Base-by-base conservation (phyloP, 495 filamentous ascomycete genomes). In the Talaromyces proteolyticus region DNA sequence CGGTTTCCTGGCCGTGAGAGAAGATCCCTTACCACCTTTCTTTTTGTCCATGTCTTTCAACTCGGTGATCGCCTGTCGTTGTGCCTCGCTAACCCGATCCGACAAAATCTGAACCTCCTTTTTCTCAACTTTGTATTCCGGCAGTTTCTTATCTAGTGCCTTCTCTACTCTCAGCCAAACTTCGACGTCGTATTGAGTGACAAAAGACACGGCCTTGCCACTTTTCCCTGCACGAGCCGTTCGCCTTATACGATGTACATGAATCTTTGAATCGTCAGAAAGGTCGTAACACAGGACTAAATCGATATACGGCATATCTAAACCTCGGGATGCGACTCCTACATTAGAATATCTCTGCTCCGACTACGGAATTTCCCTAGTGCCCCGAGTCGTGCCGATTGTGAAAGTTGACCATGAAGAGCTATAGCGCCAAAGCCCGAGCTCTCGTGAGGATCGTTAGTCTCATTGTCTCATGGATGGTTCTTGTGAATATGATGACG, bases 181-280 rank as follows among this genome's bases (percentile, higher is more conserved):
- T 61, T 97, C 93, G 22, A 95, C 60, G 57, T 97, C 93, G 52
- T 96, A 97, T 61, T 98, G 93, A 3, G 87, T 94, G 3, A 92
- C 84, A 7, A 97, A 56, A 36, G 74, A 83, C 36, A 93, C 75
- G 5, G 87, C 87, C 42, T 84, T 75, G 2, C 89, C 89, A 5
- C 79, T 81, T 56, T 87, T 86, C 16, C 89, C 89, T 0, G 89
- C 89, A 57, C 89, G 73, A 0, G 89, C 89, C 0, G 89, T 93
- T 50, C 89, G 84, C 5, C 89, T 88, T 5, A 92, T 88, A 38
- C 89, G 81, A 59, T 94, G 89, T 39, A 94, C 84, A 57, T 94
- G 92, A 0, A 87, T 92, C 64, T 92, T 90, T 55, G 78, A 82
- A 51, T 88, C 84, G 18, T 73, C 70, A 1, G 86, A 84, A 4